Evolutionary conservation across 371 early-diverging fungal genomes (phyloP).

Genomic region (Mortierella sp.): DNA sequence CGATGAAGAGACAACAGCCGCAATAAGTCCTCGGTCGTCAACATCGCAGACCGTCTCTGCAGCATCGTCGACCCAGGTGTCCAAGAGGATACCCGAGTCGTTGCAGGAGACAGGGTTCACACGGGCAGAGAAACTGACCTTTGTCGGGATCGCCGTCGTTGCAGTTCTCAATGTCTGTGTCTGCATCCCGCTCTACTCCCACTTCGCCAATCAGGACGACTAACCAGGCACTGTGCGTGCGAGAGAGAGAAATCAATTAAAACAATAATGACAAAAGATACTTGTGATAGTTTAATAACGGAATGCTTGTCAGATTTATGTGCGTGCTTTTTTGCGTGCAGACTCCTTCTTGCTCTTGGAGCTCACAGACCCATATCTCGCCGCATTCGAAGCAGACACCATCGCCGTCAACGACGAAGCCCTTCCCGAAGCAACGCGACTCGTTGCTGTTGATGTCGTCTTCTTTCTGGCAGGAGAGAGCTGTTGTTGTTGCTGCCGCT

Average conservation of each 20-base stretch:
- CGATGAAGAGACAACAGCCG: constrained; percentile 6
- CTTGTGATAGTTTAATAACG: not conserved
- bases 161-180: constrained; percentile 42
- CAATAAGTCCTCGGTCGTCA: not conserved
- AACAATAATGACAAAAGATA: not conserved
- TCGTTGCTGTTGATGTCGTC: not conserved
- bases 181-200: constrained; percentile 50
- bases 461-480: not conserved
- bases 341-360: constrained; percentile 33
- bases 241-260: not conserved
- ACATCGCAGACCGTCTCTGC: not conserved
- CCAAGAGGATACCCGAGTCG: not conserved
- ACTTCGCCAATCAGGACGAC: constrained; percentile 32
- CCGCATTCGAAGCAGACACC: constrained; percentile 42
- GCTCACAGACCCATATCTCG: constrained; percentile 33
- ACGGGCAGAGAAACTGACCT: constrained; percentile 44
- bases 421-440: not conserved
- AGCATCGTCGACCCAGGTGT: not conserved
- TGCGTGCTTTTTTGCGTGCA: not conserved
- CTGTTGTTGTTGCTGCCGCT: constrained; percentile 22
- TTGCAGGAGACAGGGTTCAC: constrained; percentile 46
- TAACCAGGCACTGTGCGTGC: not conserved
- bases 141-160: constrained; percentile 28
- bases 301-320: not conserved
- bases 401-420: constrained; percentile 23